Evolutionary conservation across 441 rosid species (phyloP).

Genomic region (Lepidium campestre): DNA sequence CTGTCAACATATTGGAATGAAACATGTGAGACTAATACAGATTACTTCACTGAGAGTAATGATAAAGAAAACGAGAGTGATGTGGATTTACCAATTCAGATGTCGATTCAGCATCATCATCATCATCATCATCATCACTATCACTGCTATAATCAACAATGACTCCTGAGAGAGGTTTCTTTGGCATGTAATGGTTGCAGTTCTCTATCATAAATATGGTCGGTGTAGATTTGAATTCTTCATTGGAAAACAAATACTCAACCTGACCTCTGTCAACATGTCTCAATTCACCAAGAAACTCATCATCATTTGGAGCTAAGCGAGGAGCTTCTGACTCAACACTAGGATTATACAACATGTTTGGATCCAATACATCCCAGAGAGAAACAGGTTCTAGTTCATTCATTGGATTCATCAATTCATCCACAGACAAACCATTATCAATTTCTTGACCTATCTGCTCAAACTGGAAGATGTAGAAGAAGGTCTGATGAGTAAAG

Average conservation of each 20-base stretch:
- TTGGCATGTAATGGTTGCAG: neutral
- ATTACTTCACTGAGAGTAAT: neutral
- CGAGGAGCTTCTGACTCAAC: neutral
- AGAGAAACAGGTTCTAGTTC: neutral
- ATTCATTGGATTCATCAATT: neutral
- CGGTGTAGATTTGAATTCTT: neutral
- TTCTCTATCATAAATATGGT: neutral
- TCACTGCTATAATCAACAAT: neutral
- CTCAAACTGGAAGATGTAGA: neutral
- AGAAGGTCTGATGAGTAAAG: neutral
- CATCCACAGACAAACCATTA: neutral
- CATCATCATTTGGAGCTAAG: neutral
- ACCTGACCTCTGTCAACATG: neutral
- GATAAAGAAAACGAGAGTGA: neutral
- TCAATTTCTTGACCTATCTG: neutral
- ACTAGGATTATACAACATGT: neutral
- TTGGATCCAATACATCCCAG: neutral
- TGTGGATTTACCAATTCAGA: slow-evolving; percentile 1
- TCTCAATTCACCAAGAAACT: neutral
- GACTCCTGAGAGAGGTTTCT: slow-evolving; percentile 8
- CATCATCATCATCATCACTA: neutral
- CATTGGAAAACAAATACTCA: neutral
- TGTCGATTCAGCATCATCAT: slow-evolving; percentile 1
- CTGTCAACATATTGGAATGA: neutral
- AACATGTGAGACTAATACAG: neutral